Evolutionary conservation across 257 asterid species (phyloP), one percentile per base, ranked within the genome.

Genomic region (Scutellaria galericulata): DNA sequence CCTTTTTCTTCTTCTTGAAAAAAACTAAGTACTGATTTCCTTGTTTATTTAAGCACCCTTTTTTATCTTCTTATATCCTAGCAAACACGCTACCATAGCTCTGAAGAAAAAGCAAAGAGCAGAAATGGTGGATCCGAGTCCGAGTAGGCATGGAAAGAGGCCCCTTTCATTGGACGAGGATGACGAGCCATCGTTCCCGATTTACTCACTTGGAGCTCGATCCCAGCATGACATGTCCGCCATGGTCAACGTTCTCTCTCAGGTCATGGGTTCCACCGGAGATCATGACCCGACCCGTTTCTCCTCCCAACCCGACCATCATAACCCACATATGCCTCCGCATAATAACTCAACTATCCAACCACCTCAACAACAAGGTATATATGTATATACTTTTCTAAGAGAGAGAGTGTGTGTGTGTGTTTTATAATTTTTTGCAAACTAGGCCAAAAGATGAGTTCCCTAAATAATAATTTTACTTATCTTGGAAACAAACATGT

Each of bases 171-270:
- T 82, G 61, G 31, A 72, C 53, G 87, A 88, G 65, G 91, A 85
- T 58, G 89, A 76, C 3, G 71, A 66, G 10, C 55, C 68, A 1
- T 70, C 60, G 0, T 37, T 77, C 57, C 97, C 95, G 3, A 42
- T 58, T 15, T 88, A 81, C 83, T 84, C 96, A 22, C 83, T 96
- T 31, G 37, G 37, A 22, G 70, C 84, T 27, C 68, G 88, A 84
- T 92, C 98, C 3, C 91, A 84, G 50, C 94, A 90, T 1, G 96
- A 92, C 56, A 92, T 85, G 96, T 83, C 92, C 7, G 91, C 87
- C 70, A 88, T 92, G 86, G 96, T 92, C 71, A 79, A 88, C 58
- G 96, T 83, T 4, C 98, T 92, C 51, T 92, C 98, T 60, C 98
- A 86, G 82, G 98, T 92, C 40, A 83, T 90, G 42, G 96, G 98